A percentile compares a stretch with the other conserved stretches of the same genome.
Conservation (phyloP, 208 protist genomes). For the Entamoeba histolytica region DNA sequence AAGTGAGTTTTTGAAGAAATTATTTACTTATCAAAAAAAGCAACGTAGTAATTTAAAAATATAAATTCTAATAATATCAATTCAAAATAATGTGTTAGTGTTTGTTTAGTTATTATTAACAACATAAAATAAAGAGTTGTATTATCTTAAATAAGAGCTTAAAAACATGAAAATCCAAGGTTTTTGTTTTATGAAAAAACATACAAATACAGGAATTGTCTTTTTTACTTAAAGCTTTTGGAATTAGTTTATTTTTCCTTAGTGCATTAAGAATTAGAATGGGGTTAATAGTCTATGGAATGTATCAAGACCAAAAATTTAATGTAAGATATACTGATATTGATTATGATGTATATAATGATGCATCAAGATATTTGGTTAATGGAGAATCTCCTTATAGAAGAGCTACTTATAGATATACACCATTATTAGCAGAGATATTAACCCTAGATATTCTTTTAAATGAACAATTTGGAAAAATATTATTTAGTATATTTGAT, state of each 20-base stretch:
- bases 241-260: background rate
- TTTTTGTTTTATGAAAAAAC: too few relatives aligned
- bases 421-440: conserved; percentile 56
- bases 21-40: too few relatives aligned
- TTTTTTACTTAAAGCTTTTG: too few relatives aligned
- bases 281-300: conserved; percentile 46
- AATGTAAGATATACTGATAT: conserved; percentile 75
- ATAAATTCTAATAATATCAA: too few relatives aligned
- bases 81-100: too few relatives aligned
- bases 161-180: too few relatives aligned
- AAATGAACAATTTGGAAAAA: conserved; percentile 47
- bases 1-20: too few relatives aligned
- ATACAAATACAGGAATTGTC: too few relatives aligned
- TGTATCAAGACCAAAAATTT: conserved; percentile 50
- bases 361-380: conserved; percentile 51
- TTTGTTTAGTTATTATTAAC: too few relatives aligned
- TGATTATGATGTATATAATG: conserved; percentile 72
- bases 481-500: conserved; percentile 55
- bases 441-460: conserved; percentile 45
- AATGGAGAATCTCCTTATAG: conserved; percentile 54
- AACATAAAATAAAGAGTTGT: too few relatives aligned
- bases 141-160: too few relatives aligned
- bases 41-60: too few relatives aligned
- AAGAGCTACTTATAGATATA: conserved; percentile 69
- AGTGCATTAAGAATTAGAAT: conserved; percentile 32